These are phyloP conservation scores for Yarrowia divulgata DNA, from an alignment of 805 yeast species.

Conservation along the genomic window DNA sequence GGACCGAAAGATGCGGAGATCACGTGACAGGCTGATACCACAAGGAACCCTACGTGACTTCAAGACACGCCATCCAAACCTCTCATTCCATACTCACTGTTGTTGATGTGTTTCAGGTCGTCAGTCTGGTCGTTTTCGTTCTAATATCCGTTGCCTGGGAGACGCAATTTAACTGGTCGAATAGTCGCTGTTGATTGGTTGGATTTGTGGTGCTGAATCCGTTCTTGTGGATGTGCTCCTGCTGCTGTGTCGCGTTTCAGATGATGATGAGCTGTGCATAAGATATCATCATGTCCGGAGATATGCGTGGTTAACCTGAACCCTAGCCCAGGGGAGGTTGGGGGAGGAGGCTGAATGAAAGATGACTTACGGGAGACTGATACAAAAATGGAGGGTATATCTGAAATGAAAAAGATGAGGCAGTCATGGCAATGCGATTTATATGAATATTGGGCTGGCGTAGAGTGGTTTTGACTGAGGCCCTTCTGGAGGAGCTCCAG, in stretches of 20 bases:
- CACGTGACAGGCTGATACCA: no score
- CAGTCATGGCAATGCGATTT: no score
- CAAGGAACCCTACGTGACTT: no score
- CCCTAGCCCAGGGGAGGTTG: slow-evolving; percentile 17
- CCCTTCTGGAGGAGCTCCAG: no score
- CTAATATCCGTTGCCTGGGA: background rate
- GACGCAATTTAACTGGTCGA: background rate
- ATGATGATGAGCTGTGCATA: slow-evolving; percentile 19
- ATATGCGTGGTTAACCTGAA: slow-evolving; percentile 9
- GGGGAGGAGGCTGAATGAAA: background rate
- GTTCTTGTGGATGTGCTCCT: background rate
- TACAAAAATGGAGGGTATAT: no score
- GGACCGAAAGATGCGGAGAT: background rate
- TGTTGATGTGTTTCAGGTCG: slow-evolving; percentile 1
- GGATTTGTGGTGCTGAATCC: background rate
- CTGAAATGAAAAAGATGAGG: no score
- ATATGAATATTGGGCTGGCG: no score
- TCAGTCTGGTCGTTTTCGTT: no score
- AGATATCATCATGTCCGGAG: slow-evolving; percentile 7
- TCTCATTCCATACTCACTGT: slow-evolving; percentile 3
- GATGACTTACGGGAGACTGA: background rate
- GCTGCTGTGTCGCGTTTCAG: background rate
- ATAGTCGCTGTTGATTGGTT: slow-evolving; percentile 5
- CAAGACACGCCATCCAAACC: background rate
- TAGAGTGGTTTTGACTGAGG: no score